Percentiles rank a stretch among this genome's conserved stretches.
Evolutionary conservation across 1,139 yeast species (phyloP).

Genomic region (Sporopachydermia cereana): DNA sequence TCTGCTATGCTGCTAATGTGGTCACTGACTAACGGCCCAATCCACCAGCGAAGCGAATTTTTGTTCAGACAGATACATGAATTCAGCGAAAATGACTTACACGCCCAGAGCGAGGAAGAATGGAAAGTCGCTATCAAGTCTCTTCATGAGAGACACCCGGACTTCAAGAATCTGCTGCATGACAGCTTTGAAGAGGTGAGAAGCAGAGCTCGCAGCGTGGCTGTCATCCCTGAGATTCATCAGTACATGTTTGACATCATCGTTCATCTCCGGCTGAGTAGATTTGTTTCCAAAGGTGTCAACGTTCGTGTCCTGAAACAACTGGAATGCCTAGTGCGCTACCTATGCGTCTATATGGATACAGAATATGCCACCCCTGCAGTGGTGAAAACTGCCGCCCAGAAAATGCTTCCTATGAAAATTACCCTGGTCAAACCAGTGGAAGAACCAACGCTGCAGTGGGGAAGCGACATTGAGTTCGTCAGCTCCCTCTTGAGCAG

Average conservation of each 20-base stretch:
- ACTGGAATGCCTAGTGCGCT: slow-evolving; percentile 28
- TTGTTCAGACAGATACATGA: slow-evolving; percentile 23
- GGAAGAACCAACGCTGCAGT: slow-evolving; percentile 39
- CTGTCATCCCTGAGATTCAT: slow-evolving; percentile 33
- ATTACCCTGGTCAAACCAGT: slow-evolving; percentile 26
- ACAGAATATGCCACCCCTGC: slow-evolving; percentile 37
- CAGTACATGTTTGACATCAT: slow-evolving; percentile 45
- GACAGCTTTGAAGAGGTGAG: slow-evolving; percentile 11
- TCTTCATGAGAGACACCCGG: slow-evolving; percentile 7
- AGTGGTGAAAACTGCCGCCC: slow-evolving; percentile 35
- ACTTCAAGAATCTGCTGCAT: slow-evolving; percentile 6
- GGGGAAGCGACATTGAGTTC: slow-evolving; percentile 39
- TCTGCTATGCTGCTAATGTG: background rate
- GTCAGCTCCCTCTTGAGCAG: slow-evolving; percentile 14
- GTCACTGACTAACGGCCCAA: background rate
- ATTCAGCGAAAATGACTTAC: slow-evolving; percentile 9
- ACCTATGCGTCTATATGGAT: slow-evolving; percentile 31
- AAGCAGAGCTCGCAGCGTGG: slow-evolving; percentile 17
- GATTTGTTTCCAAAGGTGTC: slow-evolving; percentile 39
- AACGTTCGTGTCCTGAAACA: slow-evolving; percentile 35
- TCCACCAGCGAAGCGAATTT: slow-evolving; percentile 14
- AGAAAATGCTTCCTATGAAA: slow-evolving; percentile 35
- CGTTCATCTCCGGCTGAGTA: slow-evolving; percentile 36
- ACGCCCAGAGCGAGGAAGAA: background rate
- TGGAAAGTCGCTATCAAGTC: background rate